Base-by-base conservation (phyloP, 169 alveolate genomes). In the Cystoisospora suis region DNA sequence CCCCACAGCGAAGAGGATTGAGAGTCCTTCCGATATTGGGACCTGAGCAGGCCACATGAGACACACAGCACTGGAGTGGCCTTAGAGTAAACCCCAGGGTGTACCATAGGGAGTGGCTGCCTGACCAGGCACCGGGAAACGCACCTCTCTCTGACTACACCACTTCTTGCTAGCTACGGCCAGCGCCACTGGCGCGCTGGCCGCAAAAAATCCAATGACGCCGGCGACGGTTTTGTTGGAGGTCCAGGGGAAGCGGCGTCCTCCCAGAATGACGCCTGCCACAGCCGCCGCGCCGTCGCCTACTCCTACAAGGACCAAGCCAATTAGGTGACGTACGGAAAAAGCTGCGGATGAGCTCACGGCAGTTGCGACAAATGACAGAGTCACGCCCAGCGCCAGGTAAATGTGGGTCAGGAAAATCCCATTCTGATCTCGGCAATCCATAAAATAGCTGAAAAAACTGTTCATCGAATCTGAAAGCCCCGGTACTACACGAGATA, bases 211-310 rank as follows among this genome's bases (percentile, higher is more conserved):
- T 12, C 44, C 79, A 20, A 65, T 27, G 17, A 65, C 6, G 36
- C 79, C 79, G 79, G 42, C 42, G 29, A 65, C 7, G 38, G 79
- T 65, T 65, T 65, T 72, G 58, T 34, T 38, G 83, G 40, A n/a
- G 83, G 23, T 72, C 49, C 17, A 7, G 12, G 83, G 83, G 17
- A 72, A 36, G 32, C 56, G 47, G 17, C 56, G 83, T 46, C 47
- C 29, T 79, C 46, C 46, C 27, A 45, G 34, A 20, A 47, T 23
- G 40, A 69, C 87, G 6, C 87, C 87, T 20, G 29, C 70, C 1
- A 79, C 49, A 27, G 87, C 87, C 12, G 87, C 87, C 38, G 32
- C 6, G 1, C 46, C 61, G 87, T 79, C 87, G 17, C 87, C 87
- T 9, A 79, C 34, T 2, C 87, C 87, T 12, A 79, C 87, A 15